Percentiles rank a stretch among this genome's conserved stretches.
Evolutionary conservation across 257 asterid genomes (phyloP).

Genomic region (Petunia axillaris): DNA sequence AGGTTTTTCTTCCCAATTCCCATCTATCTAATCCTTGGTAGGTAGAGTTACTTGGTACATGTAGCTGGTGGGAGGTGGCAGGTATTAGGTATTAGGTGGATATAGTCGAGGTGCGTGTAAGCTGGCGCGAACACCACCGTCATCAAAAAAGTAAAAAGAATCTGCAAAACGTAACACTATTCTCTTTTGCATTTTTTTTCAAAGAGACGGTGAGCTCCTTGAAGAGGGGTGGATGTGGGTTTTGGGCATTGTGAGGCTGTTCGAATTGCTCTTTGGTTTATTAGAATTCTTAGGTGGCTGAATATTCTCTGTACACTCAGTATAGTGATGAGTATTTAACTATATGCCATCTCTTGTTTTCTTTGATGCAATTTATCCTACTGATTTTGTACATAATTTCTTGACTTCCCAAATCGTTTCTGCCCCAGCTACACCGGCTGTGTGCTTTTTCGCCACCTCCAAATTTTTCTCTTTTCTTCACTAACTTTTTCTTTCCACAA

Average conservation of each 20-base stretch:
- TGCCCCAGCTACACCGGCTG: background rate
- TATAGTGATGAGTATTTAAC: constrained; percentile 9
- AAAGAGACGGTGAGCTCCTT: constrained; percentile 10
- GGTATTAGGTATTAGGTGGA: too few species aligned
- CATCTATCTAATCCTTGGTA: too few species aligned
- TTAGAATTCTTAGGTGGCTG: background rate
- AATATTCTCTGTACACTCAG: background rate
- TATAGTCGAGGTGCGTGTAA: too few species aligned
- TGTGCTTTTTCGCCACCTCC: background rate
- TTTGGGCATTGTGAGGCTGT: constrained; percentile 9
- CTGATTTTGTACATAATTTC: background rate
- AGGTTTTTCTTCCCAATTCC: too few species aligned
- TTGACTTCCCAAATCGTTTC: background rate
- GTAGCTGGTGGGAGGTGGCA: too few species aligned
- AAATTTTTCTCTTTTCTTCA: background rate
- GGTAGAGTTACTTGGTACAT: too few species aligned
- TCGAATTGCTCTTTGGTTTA: background rate
- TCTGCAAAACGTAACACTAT: background rate
- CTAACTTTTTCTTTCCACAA: background rate
- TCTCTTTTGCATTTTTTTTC: constrained; percentile 8
- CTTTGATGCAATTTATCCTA: background rate
- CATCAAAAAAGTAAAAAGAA: background rate
- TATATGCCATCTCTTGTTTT: background rate
- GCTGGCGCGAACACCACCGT: too few species aligned
- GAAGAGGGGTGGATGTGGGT: background rate